Conservation (phyloP, 371 early-diverging fungal genomes). For the Apophysomyces trapeziformis region DNA sequence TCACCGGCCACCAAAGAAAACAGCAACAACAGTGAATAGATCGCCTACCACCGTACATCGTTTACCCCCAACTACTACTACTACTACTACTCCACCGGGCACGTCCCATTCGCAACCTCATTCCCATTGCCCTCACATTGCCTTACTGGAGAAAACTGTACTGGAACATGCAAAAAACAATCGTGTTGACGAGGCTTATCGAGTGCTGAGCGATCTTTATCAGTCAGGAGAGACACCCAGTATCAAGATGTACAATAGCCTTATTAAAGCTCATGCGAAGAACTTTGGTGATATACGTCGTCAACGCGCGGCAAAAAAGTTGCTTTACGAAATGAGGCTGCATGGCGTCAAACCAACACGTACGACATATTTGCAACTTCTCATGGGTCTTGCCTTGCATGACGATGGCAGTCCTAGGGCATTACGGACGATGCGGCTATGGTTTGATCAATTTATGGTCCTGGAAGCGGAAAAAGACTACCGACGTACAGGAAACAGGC, state of each 20-base stretch:
- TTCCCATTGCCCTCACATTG: neutral
- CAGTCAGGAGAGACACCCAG: conserved; percentile 16
- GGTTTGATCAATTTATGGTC: conserved; percentile 14
- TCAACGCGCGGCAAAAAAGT: conserved; percentile 4
- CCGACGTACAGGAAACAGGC: conserved; percentile 2
- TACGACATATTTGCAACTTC: conserved; percentile 18
- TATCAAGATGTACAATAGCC: conserved; percentile 12
- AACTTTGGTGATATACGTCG: conserved; percentile 12
- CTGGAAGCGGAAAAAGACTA: conserved; percentile 11
- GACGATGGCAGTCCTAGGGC: neutral
- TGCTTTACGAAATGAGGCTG: conserved; percentile 20
- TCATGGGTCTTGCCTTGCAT: conserved; percentile 18
- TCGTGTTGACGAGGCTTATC: conserved; percentile 14
- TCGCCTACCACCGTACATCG: too few species aligned
- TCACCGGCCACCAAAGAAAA: neutral
- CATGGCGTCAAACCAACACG: conserved; percentile 14
- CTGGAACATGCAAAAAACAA: conserved; percentile 10
- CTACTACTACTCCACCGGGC: too few species aligned
- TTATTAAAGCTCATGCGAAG: conserved; percentile 20
- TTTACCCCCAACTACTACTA: too few species aligned
- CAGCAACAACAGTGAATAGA: neutral
- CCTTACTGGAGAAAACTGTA: conserved; percentile 19
- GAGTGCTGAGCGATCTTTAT: conserved; percentile 15
- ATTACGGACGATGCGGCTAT: conserved; percentile 4
- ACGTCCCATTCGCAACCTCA: neutral